phyloP scores from a whole-genome alignment of 768 basidiomycete genomes.

The Rhizopogon roseolus region DNA sequence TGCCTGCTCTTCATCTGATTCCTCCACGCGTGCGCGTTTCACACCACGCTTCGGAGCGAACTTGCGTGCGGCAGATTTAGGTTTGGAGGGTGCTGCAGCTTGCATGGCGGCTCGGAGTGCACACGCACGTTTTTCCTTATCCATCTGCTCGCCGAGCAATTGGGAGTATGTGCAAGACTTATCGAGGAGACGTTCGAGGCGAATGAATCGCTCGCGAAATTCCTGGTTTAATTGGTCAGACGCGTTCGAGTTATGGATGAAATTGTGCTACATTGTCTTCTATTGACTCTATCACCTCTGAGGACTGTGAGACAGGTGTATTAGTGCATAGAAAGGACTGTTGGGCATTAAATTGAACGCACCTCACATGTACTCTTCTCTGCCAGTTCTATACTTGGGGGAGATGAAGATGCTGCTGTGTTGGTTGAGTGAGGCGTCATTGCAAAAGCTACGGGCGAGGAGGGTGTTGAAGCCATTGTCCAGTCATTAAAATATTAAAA shows the following conservation, averaged over 20 bases:
- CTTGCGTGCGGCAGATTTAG: slow-evolving; percentile 10
- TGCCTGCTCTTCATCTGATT: slow-evolving; percentile 16
- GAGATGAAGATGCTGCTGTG: slow-evolving; percentile 23
- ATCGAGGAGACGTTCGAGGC: slow-evolving; percentile 65
- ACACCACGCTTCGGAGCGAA: background rate
- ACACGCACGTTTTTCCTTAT: slow-evolving; percentile 39
- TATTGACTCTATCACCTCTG: slow-evolving; percentile 3
- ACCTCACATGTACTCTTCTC: slow-evolving; percentile 12
- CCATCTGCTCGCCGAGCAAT: slow-evolving; percentile 72
- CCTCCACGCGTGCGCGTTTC: slow-evolving; percentile 9
- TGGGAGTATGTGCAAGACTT: slow-evolving; percentile 74
- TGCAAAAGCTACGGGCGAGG: slow-evolving; percentile 5
- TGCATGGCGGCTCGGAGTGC: slow-evolving; percentile 24
- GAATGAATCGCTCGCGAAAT: slow-evolving; percentile 41
- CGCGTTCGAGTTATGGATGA: background rate
- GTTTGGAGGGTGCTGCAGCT: slow-evolving; percentile 5
- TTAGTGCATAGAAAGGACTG: background rate
- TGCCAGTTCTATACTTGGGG: slow-evolving; percentile 11
- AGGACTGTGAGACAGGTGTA: slow-evolving; percentile 4
- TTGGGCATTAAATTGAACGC: background rate
- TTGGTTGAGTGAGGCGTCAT: slow-evolving; percentile 19
- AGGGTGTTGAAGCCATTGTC: slow-evolving; percentile 17
- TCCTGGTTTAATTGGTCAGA: slow-evolving; percentile 30
- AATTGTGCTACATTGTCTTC: slow-evolving; percentile 16
- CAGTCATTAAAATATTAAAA: background rate